Base-by-base conservation (phyloP, 305 asterid genomes). In the Fraxinus sp. region DNA sequence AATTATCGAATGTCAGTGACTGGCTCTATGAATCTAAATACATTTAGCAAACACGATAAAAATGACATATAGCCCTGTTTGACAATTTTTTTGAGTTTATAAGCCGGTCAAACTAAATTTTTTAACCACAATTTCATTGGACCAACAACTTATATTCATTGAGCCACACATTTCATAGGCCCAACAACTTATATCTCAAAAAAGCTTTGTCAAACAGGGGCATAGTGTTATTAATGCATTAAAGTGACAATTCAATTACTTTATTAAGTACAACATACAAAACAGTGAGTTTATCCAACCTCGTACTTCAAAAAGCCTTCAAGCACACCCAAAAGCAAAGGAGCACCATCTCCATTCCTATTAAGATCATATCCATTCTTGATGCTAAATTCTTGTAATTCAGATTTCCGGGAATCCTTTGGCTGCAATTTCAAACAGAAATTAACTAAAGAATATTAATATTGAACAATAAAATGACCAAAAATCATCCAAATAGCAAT, bases 271-370 rank as follows among this genome's bases (percentile, higher is more conserved):
- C 22, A 59, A n/a, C 70, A 20, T n/a, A 59, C 70, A 72, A 35
- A 59, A 28, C n/a, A 26, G n/a, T 57, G 72, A 66, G 28, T 24
- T 41, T 64, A 85, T 80, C 88, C 22, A 49, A 89, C 92, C 91
- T 89, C 91, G 41, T 87, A 89, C 77, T 89, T 89, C 91, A 89
- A 85, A 83, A 89, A 89, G 24, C 92, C 91, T 84, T 89, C 89
- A 66, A 89, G 91, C 81, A 89, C 92, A 83, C 88, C 92, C 84
- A 89, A 84, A 82, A 89, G 92, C 81, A 88, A 79, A 10, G 91
- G 92, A 75, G 88, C 86, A 41, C 91, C 84, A 24, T 89, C 90
- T 68, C 89, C 90, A 74, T 89, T 88, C 88, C 91, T 83, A 83
- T 86, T 88, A 83, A 86, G 81, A 84, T 89, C 91, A 64, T 89